phyloP scores from a whole-genome alignment of 441 rosid genomes.

The Omphalea diandra region DNA sequence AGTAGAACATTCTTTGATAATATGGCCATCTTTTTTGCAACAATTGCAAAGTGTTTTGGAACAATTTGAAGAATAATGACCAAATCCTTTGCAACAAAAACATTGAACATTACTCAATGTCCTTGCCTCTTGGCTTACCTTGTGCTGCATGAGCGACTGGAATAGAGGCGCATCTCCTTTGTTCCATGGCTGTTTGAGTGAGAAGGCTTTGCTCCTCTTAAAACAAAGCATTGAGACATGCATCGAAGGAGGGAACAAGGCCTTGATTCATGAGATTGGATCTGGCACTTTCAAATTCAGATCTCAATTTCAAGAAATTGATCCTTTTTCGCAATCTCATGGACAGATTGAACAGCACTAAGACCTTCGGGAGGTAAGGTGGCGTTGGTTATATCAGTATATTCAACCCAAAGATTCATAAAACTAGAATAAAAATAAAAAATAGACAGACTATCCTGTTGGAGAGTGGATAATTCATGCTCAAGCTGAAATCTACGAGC shows the following conservation, averaged over 20 bases:
- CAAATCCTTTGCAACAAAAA: neutral
- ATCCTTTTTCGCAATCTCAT: too few species aligned
- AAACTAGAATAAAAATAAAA: too few species aligned
- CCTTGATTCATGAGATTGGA: too few species aligned
- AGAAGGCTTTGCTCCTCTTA: neutral
- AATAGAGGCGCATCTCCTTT: neutral
- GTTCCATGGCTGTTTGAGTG: neutral
- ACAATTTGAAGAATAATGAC: neutral
- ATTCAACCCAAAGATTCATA: too few species aligned
- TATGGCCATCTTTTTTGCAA: neutral
- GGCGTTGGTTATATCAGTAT: too few species aligned
- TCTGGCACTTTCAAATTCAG: too few species aligned
- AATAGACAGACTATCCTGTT: too few species aligned
- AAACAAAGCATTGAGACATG: neutral
- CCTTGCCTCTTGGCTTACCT: neutral
- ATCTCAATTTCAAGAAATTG: too few species aligned
- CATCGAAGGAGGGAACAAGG: neutral
- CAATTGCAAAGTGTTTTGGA: neutral
- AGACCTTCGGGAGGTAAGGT: too few species aligned
- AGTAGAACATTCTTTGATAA: neutral
- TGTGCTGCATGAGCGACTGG: neutral
- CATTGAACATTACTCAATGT: neutral
- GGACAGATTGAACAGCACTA: too few species aligned
- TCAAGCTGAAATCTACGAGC: too few species aligned
- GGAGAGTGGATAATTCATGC: too few species aligned